Conservation (phyloP, 2,329 filamentous ascomycete genomes). For the Ascocoryne sarcoides region DNA sequence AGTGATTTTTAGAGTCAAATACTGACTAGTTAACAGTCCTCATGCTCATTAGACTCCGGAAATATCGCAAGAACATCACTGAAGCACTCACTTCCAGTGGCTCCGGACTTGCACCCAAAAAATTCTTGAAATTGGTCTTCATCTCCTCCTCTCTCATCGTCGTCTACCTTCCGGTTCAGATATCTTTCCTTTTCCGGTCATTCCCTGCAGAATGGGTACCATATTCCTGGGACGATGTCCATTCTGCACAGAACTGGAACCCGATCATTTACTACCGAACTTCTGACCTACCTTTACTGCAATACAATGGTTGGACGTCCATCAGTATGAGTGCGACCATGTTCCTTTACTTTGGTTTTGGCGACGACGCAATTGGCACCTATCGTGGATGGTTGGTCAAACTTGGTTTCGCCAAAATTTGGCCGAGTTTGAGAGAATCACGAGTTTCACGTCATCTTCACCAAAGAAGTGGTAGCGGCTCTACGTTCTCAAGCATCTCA, state of each 20-base stretch:
- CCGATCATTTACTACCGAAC: slow-evolving; percentile 38
- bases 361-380: slow-evolving; percentile 47
- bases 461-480: background rate
- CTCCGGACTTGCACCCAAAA: slow-evolving; percentile 45
- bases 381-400: slow-evolving; percentile 31
- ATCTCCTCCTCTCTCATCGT: slow-evolving; percentile 43
- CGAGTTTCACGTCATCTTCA: no score
- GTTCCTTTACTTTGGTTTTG: slow-evolving; percentile 58
- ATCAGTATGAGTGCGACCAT: slow-evolving; percentile 43
- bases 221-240: slow-evolving; percentile 45
- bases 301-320: slow-evolving; percentile 49
- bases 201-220: slow-evolving; percentile 27
- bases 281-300: slow-evolving; percentile 30
- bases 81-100: slow-evolving; percentile 42
- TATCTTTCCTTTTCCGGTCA: slow-evolving; percentile 45
- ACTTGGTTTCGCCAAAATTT: slow-evolving; percentile 18
- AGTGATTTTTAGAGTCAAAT: background rate
- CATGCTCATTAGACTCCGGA: slow-evolving; percentile 50
- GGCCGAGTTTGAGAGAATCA: slow-evolving; percentile 16
- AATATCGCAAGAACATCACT: slow-evolving; percentile 50
- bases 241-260: slow-evolving; percentile 40
- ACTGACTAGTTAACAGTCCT: slow-evolving; percentile 37
- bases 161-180: slow-evolving; percentile 43
- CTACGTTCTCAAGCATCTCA: slow-evolving; percentile 4
- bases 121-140: slow-evolving; percentile 53